A percentile compares a stretch with the other conserved stretches of the same genome.
Conservation (phyloP, 345 rosid species). For the Eucalyptus guilfoylei region DNA sequence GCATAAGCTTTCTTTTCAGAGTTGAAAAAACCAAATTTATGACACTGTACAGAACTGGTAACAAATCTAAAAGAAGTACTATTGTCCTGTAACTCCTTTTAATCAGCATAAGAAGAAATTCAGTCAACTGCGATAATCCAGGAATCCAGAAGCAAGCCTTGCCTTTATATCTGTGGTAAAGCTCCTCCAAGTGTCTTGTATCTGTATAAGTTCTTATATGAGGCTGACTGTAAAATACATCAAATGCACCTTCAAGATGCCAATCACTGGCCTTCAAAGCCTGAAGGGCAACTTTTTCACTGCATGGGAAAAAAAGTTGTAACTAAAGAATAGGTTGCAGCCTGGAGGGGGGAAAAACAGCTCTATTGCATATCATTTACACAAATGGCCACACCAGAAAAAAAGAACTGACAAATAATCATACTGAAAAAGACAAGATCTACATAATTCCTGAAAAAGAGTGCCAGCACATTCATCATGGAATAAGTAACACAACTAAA, state of each 20-base stretch:
- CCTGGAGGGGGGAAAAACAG: neutral
- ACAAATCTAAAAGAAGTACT: neutral
- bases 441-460: neutral
- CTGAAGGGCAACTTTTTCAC: conserved; percentile 82
- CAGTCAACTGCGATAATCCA: neutral
- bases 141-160: neutral
- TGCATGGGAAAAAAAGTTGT: conserved; percentile 13
- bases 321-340: neutral
- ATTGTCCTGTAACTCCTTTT: neutral
- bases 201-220: conserved; percentile 63
- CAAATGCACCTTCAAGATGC: conserved; percentile 95
- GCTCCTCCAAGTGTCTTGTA: conserved; percentile 83
- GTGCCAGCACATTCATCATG: neutral
- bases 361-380: neutral
- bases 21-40: neutral
- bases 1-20: neutral
- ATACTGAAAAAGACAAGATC: neutral
- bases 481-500: neutral
- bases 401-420: neutral
- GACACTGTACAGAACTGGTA: neutral
- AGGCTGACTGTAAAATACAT: conserved; percentile 80
- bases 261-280: conserved; percentile 87
- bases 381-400: neutral
- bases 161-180: conserved; percentile 91
- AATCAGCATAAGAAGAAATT: neutral